These are phyloP conservation scores for Galeopsis tetrahit DNA, from an alignment of 257 asterid species.

Conservation along the genomic window DNA sequence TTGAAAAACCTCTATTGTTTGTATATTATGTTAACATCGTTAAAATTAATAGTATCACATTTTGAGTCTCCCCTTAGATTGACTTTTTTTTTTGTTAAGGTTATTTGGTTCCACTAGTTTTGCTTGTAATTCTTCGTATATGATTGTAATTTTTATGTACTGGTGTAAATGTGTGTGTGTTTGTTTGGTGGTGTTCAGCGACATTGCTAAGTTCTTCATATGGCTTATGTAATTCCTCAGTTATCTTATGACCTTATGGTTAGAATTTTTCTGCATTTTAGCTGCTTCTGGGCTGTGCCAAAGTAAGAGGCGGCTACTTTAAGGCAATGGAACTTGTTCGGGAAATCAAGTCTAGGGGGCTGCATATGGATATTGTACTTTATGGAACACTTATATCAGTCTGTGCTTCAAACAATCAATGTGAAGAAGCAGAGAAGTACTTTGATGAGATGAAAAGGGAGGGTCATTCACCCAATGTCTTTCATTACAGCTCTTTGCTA, in stretches of 20 bases:
- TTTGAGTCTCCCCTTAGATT: not conserved
- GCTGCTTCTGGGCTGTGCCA: conserved; percentile 91
- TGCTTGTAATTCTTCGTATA: not conserved
- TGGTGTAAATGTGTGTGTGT: not conserved
- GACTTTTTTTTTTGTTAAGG: not conserved
- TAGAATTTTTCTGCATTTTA: conserved; percentile 43
- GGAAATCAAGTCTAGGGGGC: conserved; percentile 70
- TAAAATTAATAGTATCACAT: not conserved
- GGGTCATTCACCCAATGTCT: conserved; percentile 84
- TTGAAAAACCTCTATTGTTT: not conserved
- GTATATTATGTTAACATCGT: not conserved
- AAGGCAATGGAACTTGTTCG: conserved; percentile 84
- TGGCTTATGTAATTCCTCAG: conserved; percentile 6
- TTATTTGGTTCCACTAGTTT: conserved; percentile 3
- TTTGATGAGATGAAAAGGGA: conserved; percentile 87
- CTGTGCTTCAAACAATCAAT: conserved; percentile 79
- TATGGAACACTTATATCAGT: conserved; percentile 92
- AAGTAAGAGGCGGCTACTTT: conserved; percentile 69
- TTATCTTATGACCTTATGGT: conserved; percentile 26
- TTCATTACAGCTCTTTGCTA: conserved; percentile 94
- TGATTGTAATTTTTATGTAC: not conserved
- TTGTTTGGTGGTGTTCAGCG: not conserved
- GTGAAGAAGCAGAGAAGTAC: conserved; percentile 84
- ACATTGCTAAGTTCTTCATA: conserved; percentile 7
- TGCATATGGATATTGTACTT: conserved; percentile 74